phyloP scores from a whole-genome alignment of 768 basidiomycete genomes.

The Mrakia gelida region DNA sequence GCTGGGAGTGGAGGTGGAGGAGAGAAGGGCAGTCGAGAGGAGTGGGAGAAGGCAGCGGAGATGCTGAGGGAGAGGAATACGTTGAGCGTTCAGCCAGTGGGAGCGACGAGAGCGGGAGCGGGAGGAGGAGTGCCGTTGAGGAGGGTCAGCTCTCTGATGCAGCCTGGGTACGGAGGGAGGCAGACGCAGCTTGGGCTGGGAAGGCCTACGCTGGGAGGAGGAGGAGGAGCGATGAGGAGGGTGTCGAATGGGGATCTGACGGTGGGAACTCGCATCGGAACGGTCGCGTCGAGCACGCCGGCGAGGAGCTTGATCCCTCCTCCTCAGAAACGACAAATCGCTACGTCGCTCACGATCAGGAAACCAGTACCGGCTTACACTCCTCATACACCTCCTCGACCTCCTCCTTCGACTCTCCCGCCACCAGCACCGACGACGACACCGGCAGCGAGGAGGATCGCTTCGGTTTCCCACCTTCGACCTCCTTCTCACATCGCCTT shows the following conservation, averaged over 20 bases:
- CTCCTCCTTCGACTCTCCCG: background rate
- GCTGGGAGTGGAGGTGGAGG: background rate
- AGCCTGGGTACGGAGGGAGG: background rate
- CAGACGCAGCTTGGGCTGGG: background rate
- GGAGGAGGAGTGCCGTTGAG: background rate
- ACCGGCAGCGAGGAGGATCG: background rate
- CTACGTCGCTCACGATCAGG: background rate
- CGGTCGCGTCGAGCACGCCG: too few relatives aligned
- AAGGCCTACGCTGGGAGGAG: background rate
- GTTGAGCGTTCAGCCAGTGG: background rate
- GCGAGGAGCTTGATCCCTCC: too few relatives aligned
- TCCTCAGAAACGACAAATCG: too few relatives aligned
- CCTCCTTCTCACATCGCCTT: background rate
- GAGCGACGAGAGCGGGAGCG: background rate
- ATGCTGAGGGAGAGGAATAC: conserved; percentile 5
- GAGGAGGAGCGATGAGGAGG: background rate
- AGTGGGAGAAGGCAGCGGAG: conserved; percentile 13
- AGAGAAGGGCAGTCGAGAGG: background rate
- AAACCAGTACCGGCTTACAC: background rate
- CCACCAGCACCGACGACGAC: background rate
- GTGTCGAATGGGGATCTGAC: background rate
- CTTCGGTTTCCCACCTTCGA: background rate
- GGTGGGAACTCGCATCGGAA: too few relatives aligned
- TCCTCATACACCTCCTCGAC: background rate
- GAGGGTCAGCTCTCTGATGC: background rate